Percentiles rank a stretch among this genome's conserved stretches.
Evolutionary conservation across 1,284 basidiomycete genomes (phyloP).

Genomic region (Moesziomyces parantarcticus): DNA sequence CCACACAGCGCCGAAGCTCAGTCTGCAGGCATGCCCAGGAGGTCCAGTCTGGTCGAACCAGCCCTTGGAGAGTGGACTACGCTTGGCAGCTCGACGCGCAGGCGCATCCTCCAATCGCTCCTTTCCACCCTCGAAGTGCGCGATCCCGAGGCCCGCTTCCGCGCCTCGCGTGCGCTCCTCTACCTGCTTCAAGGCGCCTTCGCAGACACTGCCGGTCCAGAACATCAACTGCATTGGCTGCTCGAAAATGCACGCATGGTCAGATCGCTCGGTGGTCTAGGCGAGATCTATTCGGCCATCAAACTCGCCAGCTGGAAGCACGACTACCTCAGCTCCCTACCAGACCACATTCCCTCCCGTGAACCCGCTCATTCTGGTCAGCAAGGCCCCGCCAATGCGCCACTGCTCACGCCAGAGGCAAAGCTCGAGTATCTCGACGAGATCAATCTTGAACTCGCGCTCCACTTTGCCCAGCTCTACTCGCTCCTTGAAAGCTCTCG

Average conservation of each 20-base stretch:
- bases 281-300: constrained; percentile 84
- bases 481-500: constrained; percentile 63
- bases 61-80: constrained; percentile 57
- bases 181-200: constrained; percentile 79
- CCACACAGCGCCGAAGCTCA: not conserved
- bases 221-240: constrained; percentile 95
- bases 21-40: constrained; percentile 10
- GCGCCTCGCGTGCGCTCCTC: constrained; percentile 56
- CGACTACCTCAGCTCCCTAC: constrained; percentile 71
- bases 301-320: constrained; percentile 90
- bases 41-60: constrained; percentile 27
- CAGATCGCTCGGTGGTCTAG: constrained; percentile 83
- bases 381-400: constrained; percentile 36
- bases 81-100: constrained; percentile 50
- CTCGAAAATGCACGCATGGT: constrained; percentile 92
- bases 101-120: constrained; percentile 55
- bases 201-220: constrained; percentile 86
- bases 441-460: constrained; percentile 65
- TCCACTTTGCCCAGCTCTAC: constrained; percentile 66
- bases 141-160: constrained; percentile 56
- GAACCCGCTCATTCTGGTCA: constrained; percentile 32
- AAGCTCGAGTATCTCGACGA: constrained; percentile 66
- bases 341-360: constrained; percentile 57
- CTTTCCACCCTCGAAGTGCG: constrained; percentile 59
- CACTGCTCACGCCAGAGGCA: constrained; percentile 60